A percentile compares a stretch with the other conserved stretches of the same genome.
These are phyloP conservation scores for Yamadazyma songkhlaensis DNA, from an alignment of 1,139 yeast genomes.

Conservation along the genomic window DNA sequence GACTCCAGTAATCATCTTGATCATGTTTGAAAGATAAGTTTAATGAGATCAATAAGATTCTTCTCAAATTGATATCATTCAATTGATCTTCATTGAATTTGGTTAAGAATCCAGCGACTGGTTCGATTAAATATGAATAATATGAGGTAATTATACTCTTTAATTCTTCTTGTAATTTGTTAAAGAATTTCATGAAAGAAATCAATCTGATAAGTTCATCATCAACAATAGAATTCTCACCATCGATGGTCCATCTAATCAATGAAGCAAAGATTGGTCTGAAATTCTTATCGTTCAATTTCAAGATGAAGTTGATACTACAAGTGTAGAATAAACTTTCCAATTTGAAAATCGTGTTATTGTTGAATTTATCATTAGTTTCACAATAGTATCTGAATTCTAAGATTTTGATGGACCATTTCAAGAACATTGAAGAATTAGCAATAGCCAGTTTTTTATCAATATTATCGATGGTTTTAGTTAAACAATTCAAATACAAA, in stretches of 20 bases:
- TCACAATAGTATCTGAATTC: slow-evolving; percentile 58
- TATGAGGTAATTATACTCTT: slow-evolving; percentile 87
- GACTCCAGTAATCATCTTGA: slow-evolving; percentile 92
- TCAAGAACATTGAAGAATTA: slow-evolving; percentile 69
- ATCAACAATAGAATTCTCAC: slow-evolving; percentile 57
- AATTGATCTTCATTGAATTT: slow-evolving; percentile 41
- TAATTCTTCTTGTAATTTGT: slow-evolving; percentile 76
- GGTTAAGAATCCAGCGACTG: slow-evolving; percentile 54
- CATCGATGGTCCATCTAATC: slow-evolving; percentile 92
- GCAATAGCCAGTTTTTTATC: slow-evolving; percentile 73
- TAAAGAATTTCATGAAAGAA: slow-evolving; percentile 85
- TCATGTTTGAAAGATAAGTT: slow-evolving; percentile 82
- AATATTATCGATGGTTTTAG: slow-evolving; percentile 59
- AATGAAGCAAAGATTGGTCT: slow-evolving; percentile 86
- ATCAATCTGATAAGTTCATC: slow-evolving; percentile 53
- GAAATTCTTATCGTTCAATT: slow-evolving; percentile 89
- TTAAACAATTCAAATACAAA: slow-evolving; percentile 64
- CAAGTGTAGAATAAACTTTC: slow-evolving; percentile 74
- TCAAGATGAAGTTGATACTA: slow-evolving; percentile 78
- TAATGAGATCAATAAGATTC: slow-evolving; percentile 69
- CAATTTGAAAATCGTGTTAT: slow-evolving; percentile 74
- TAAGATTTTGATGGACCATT: slow-evolving; percentile 67
- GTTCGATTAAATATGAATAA: slow-evolving; percentile 80
- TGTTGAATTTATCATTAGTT: slow-evolving; percentile 46
- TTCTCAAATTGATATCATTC: slow-evolving; percentile 58